Conservation (phyloP, 1,284 basidiomycete genomes). For the Trichosporon sp. region DNA sequence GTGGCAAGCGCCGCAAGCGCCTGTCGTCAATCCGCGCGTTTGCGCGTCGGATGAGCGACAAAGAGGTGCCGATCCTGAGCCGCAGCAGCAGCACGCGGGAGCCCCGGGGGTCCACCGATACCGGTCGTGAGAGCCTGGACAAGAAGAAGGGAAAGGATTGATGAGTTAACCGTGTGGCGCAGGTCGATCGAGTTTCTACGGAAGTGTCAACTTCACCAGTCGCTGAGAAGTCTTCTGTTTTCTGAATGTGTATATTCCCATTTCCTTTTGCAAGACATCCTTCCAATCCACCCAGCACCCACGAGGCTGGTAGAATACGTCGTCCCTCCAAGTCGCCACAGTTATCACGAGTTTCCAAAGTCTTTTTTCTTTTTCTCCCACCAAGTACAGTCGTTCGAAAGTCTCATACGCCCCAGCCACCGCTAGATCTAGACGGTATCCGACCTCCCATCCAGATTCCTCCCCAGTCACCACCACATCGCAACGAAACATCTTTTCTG, state of each 20-base stretch:
- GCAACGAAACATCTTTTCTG: neutral
- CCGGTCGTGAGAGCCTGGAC: slow-evolving; percentile 4
- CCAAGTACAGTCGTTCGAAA: neutral
- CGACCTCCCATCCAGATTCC: neutral
- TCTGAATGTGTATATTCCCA: neutral
- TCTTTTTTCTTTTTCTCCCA: neutral
- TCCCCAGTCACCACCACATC: neutral
- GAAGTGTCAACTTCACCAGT: neutral
- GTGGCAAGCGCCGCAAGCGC: slow-evolving; percentile 30
- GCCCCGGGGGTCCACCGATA: neutral
- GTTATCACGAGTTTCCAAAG: neutral
- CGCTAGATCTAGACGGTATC: neutral
- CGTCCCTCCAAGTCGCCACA: neutral
- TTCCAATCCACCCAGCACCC: neutral
- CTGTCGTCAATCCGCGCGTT: slow-evolving; percentile 42
- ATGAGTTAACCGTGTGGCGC: neutral
- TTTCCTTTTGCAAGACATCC: neutral
- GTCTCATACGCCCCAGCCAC: neutral
- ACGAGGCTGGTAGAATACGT: neutral
- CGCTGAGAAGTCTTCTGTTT: neutral
- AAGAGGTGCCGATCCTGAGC: slow-evolving; percentile 20
- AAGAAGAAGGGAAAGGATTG: neutral
- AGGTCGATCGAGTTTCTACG: neutral
- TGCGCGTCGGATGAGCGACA: slow-evolving; percentile 41
- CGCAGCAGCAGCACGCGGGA: slow-evolving; percentile 1